A percentile compares a stretch with the other conserved stretches of the same genome.
Conservation (phyloP, 2,329 filamentous ascomycete species). For the Byssochlamys sp. region DNA sequence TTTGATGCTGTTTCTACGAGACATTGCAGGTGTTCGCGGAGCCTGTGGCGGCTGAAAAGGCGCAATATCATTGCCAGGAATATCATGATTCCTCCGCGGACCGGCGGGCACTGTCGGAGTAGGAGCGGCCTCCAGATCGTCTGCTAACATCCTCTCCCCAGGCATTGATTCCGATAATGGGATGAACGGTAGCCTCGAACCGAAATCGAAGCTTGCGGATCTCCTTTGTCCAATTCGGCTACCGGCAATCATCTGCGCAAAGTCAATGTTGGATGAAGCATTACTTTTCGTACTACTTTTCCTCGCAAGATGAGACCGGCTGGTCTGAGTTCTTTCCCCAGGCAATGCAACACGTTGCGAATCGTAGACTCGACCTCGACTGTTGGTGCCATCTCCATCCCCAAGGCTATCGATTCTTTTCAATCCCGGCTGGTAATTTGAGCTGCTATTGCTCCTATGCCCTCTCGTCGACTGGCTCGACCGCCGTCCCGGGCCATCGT, state of each 20-base stretch:
- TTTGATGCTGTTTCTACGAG: slow-evolving; percentile 35
- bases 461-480: slow-evolving; percentile 37
- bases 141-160: slow-evolving; percentile 16
- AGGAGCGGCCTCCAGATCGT: slow-evolving; percentile 69
- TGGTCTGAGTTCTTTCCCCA: slow-evolving; percentile 15
- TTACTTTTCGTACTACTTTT: slow-evolving; percentile 62
- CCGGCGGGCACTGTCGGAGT: slow-evolving; percentile 75
- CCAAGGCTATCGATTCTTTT: slow-evolving; percentile 56
- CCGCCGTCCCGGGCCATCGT: slow-evolving; percentile 32
- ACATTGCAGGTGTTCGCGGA: slow-evolving; percentile 24
- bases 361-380: slow-evolving; percentile 28
- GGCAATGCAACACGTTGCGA: slow-evolving; percentile 17
- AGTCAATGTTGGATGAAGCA: slow-evolving; percentile 67
- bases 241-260: slow-evolving; percentile 41
- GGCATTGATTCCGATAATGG: slow-evolving; percentile 12
- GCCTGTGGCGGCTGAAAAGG: slow-evolving; percentile 13
- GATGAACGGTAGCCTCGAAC: slow-evolving; percentile 23
- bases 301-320: slow-evolving; percentile 46
- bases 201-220: slow-evolving; percentile 39
- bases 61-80: slow-evolving; percentile 24
- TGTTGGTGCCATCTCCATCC: slow-evolving; percentile 29
- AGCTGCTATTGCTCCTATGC: slow-evolving; percentile 71
- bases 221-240: slow-evolving; percentile 27
- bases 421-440: slow-evolving; percentile 55
- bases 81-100: slow-evolving; percentile 49